Base-by-base conservation (phyloP, 2,329 filamentous ascomycete species). In the Metarhizium humberi region DNA sequence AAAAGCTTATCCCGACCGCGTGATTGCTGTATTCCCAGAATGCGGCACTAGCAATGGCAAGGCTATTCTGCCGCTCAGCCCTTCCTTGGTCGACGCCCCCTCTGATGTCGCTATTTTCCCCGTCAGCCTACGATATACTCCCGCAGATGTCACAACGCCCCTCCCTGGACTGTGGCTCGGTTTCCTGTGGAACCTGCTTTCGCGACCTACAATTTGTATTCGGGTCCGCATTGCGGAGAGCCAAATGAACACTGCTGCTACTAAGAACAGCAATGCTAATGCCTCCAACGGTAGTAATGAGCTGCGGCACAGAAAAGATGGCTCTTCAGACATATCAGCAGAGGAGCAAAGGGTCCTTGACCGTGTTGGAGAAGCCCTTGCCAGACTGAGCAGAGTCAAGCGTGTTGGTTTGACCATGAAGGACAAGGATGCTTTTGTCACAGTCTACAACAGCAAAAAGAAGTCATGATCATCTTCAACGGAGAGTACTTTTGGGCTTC, bases 21-120 rank as follows among this genome's bases (percentile, higher is more conserved):
- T 90, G 57, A 81, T 97, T 59, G 90, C 86, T 58, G 84, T 96
- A 1, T 96, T 97, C 69, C 92, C 94, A 13, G 94, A 99, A 73
- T 92, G 88, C 71, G 94, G 88, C 4, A 95, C 94, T 1, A 96
- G 90, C 48, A 99, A 99, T 67, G 92, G 92, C 59, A 86, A 89
- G 62, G 94, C 87, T 4, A 92, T 97, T 59, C 73, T 99, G 13
- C 88, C 90, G 2, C 82, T 96, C 55, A 90, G 87, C 58, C 90
- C 88, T 0, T 86, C 85, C 52, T 77, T 99, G 1, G 75, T 94
- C 3, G 80, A 84, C 16, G 82, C 82, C 0, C 82, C 86, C 0
- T 69, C 81, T 6, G 76, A 80, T 54, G 85, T 85, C 8, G 87
- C 86, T 66, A 90, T 99, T 61, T 97, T 95, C 73, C 92, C 94